These are phyloP conservation scores for Globisporangium apiculatum DNA, from an alignment of 352 stramenopile species.

Conservation along the genomic window DNA sequence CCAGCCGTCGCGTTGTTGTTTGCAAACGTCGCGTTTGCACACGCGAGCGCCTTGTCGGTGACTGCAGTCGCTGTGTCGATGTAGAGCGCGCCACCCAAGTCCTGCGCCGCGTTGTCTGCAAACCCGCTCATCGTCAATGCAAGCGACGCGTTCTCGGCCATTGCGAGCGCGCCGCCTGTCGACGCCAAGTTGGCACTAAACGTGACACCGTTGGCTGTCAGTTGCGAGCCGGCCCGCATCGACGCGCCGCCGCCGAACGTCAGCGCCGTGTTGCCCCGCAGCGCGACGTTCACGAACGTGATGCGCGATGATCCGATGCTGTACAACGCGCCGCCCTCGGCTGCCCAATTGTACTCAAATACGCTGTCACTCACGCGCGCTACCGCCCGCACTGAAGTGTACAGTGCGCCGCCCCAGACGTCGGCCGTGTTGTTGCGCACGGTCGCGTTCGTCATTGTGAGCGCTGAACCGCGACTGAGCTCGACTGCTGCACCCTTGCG, in stretches of 20 bases:
- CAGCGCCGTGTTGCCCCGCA: constrained; percentile 20
- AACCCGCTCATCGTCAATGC: constrained; percentile 20
- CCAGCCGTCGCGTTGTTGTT: constrained; percentile 36
- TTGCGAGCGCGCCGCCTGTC: constrained; percentile 38
- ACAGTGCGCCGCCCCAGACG: constrained; percentile 32
- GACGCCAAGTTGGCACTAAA: constrained; percentile 33
- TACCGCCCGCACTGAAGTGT: constrained; percentile 35
- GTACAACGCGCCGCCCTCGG: constrained; percentile 41
- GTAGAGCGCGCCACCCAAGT: constrained; percentile 54
- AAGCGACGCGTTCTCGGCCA: constrained; percentile 31
- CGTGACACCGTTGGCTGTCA: constrained; percentile 12
- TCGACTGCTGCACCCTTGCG: constrained; percentile 41
- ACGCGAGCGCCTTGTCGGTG: constrained; percentile 7
- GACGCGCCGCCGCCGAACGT: constrained; percentile 45
- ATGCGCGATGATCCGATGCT: constrained; percentile 30
- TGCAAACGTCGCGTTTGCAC: constrained; percentile 13
- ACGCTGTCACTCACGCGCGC: constrained; percentile 22
- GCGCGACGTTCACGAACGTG: constrained; percentile 7
- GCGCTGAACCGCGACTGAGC: constrained; percentile 24
- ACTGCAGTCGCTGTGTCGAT: constrained; percentile 26
- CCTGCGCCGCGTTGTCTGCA: constrained; percentile 25
- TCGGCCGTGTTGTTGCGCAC: constrained; percentile 33
- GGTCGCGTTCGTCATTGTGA: constrained; percentile 20
- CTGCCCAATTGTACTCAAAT: constrained; percentile 31
- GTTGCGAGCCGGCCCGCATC: constrained; percentile 17